Evolutionary conservation across 2,329 filamentous ascomycete genomes (phyloP).

Genomic region (Chrysosporium queenslandicum): DNA sequence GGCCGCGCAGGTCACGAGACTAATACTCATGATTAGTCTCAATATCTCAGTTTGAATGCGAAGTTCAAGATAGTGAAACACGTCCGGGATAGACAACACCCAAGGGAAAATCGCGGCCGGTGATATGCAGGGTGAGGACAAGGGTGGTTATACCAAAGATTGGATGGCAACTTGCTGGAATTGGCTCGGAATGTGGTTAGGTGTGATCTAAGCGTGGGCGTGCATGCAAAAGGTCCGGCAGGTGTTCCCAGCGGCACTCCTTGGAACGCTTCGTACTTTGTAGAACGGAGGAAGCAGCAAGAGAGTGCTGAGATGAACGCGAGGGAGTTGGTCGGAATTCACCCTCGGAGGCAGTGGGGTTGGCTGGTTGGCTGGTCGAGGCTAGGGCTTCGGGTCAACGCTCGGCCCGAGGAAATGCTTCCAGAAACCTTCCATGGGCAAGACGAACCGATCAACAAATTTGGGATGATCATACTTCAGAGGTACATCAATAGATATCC

Average conservation of each 20-base stretch:
- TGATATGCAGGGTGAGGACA: slow-evolving; percentile 1
- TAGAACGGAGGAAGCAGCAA: slow-evolving; percentile 15
- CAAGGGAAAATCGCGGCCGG: background rate
- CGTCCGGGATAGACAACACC: background rate
- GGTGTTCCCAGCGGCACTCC: slow-evolving; percentile 11
- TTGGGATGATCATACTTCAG: too few relatives aligned
- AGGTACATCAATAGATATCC: background rate
- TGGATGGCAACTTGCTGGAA: background rate
- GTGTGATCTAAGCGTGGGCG: slow-evolving; percentile 3
- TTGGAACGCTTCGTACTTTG: slow-evolving; percentile 20
- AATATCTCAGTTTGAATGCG: slow-evolving; percentile 2
- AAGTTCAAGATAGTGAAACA: background rate
- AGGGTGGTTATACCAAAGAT: slow-evolving; percentile 6
- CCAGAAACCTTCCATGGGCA: too few relatives aligned
- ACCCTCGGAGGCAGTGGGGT: background rate
- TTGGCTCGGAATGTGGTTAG: background rate
- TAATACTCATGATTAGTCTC: slow-evolving; percentile 15
- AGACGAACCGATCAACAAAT: too few relatives aligned
- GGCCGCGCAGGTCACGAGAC: slow-evolving; percentile 18
- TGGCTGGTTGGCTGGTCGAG: background rate
- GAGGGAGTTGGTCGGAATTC: slow-evolving; percentile 4
- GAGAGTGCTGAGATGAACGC: slow-evolving; percentile 10
- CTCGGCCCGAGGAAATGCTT: background rate
- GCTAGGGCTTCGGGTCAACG: slow-evolving; percentile 1
- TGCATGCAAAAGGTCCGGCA: slow-evolving; percentile 1